phyloP scores from a whole-genome alignment of 352 stramenopile species.

The Phytophthora melonis region DNA sequence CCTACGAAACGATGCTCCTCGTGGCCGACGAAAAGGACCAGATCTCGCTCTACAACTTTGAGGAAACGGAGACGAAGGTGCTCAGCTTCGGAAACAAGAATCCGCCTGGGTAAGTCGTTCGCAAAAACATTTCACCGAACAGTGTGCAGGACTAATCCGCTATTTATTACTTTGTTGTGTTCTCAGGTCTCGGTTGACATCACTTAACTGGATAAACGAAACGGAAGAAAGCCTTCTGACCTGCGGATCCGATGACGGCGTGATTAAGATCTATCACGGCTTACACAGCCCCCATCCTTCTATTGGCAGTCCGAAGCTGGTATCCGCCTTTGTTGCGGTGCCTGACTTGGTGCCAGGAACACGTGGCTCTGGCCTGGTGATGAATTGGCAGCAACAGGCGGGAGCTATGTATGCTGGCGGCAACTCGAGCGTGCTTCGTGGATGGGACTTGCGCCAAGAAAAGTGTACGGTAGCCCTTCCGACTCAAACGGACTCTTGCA shows the following conservation, averaged over 20 bases:
- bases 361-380: constrained; percentile 94
- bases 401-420: constrained; percentile 94
- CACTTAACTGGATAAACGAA: constrained; percentile 98
- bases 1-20: constrained; percentile 94
- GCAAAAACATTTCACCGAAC: constrained; percentile 5
- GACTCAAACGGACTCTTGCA: constrained; percentile 91
- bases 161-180: constrained; percentile 6
- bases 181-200: constrained; percentile 91
- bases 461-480: constrained; percentile 84
- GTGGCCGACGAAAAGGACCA: constrained; percentile 95
- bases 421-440: constrained; percentile 91
- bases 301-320: constrained; percentile 70
- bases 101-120: constrained; percentile 65
- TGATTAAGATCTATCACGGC: constrained; percentile 96
- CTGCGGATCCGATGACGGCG: constrained; percentile 96
- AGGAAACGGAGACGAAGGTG: constrained; percentile 89
- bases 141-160: constrained; percentile 14
- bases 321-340: constrained; percentile 94
- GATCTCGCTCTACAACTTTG: constrained; percentile 96
- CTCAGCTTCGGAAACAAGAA: constrained; percentile 89
- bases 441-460: constrained; percentile 96
- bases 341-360: constrained; percentile 93
- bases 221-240: constrained; percentile 93
- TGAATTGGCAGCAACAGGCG: constrained; percentile 95
- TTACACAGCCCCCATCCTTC: constrained; percentile 66